A percentile compares a stretch with the other conserved stretches of the same genome.
Conservation (phyloP, 805 yeast genomes). For the Yarrowia deformans region DNA sequence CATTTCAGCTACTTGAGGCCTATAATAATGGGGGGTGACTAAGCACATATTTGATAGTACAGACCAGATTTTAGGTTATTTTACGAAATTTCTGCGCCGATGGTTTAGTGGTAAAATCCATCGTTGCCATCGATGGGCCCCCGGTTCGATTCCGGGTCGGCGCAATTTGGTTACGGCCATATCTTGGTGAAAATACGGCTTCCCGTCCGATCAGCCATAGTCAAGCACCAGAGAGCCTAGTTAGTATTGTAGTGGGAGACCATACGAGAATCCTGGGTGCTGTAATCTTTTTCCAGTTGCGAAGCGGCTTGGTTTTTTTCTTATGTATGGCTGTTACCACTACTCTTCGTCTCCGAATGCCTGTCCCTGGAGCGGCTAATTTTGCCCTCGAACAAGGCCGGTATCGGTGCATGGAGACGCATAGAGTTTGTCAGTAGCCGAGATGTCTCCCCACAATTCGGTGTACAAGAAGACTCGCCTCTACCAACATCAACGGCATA, state of each 20-base stretch:
- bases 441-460: slow-evolving; percentile 25
- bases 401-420: slow-evolving; percentile 34
- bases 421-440: slow-evolving; percentile 37
- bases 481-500: neutral
- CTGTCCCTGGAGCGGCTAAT: slow-evolving; percentile 10
- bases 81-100: slow-evolving; percentile 10
- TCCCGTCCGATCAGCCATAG: slow-evolving; percentile 39
- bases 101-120: slow-evolving; percentile 39
- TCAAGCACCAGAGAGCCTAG: slow-evolving; percentile 39
- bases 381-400: slow-evolving; percentile 25
- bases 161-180: slow-evolving; percentile 36
- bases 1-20: no score
- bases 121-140: slow-evolving; percentile 39
- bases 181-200: slow-evolving; percentile 38
- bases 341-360: no score
- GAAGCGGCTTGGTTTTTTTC: neutral
- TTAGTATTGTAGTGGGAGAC: slow-evolving; percentile 38
- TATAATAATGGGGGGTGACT: no score
- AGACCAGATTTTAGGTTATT: no score
- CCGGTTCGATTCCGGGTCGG: slow-evolving; percentile 39
- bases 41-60: no score
- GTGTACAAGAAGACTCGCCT: neutral
- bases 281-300: slow-evolving; percentile 5
- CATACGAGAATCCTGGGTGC: slow-evolving; percentile 39
- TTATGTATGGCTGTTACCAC: neutral